Conservation (phyloP, 2,329 filamentous ascomycete species). For the Paracoccidioides lutzii region DNA sequence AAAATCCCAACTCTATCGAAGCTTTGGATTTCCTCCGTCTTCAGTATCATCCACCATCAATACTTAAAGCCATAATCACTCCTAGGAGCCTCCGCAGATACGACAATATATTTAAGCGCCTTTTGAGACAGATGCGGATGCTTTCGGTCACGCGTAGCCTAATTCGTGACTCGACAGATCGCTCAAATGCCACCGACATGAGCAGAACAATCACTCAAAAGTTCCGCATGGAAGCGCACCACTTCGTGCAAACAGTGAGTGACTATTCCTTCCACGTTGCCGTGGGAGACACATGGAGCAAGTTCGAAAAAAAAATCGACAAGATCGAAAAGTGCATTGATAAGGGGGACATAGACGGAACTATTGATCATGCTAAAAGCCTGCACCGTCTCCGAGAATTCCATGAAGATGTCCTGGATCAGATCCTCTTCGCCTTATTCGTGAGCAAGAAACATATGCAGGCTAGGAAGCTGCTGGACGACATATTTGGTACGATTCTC, state of each 20-base stretch:
- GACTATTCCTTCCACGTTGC: constrained; percentile 72
- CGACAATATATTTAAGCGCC: constrained; percentile 67
- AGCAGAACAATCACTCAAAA: constrained; percentile 37
- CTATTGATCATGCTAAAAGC: constrained; percentile 42
- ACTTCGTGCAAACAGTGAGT: constrained; percentile 61
- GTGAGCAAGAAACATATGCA: constrained; percentile 63
- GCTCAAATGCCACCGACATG: constrained; percentile 16
- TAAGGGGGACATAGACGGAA: constrained; percentile 32
- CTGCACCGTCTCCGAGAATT: constrained; percentile 54
- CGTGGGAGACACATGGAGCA: constrained; percentile 58
- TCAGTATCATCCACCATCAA: constrained; percentile 64
- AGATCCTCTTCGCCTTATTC: constrained; percentile 60
- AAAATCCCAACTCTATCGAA: constrained; percentile 69
- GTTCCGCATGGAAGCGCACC: constrained; percentile 64
- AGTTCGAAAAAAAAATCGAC: constrained; percentile 54
- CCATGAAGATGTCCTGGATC: constrained; percentile 61
- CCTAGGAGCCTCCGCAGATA: constrained; percentile 60
- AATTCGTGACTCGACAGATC: constrained; percentile 42
- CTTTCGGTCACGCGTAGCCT: constrained; percentile 59
- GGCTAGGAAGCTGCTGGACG: constrained; percentile 59
- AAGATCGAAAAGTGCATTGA: constrained; percentile 47
- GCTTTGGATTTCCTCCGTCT: constrained; percentile 88
- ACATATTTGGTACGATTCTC: constrained; percentile 61
- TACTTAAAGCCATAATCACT: constrained; percentile 63
- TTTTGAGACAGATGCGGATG: constrained; percentile 67